Percentiles rank a stretch among this genome's conserved stretches.
These are phyloP conservation scores for Datisca glomerata DNA, from an alignment of 306 rosid genomes.

Conservation along the genomic window DNA sequence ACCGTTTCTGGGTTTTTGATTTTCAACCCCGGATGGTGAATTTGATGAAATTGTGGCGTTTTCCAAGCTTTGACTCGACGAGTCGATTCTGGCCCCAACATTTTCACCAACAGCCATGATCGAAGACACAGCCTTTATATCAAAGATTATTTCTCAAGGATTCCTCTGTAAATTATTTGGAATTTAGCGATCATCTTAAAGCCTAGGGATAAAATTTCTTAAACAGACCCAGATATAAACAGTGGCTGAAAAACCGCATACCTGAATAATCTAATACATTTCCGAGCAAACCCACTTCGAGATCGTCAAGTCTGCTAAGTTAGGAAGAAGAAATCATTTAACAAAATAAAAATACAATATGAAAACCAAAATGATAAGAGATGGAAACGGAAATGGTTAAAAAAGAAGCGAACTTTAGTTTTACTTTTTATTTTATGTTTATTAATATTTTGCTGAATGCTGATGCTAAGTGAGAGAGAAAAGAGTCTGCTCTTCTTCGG, in stretches of 20 bases:
- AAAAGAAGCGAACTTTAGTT: background rate
- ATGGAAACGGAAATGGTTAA: background rate
- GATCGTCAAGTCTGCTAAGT: background rate
- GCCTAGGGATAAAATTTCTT: background rate
- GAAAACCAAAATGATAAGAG: background rate
- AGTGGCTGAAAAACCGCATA: background rate
- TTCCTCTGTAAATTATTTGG: background rate
- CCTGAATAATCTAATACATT: background rate
- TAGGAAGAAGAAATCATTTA: background rate
- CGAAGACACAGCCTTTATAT: constrained; percentile 8
- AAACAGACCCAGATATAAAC: background rate
- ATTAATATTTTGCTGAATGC: background rate
- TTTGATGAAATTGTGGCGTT: constrained; percentile 31
- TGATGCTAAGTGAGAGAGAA: constrained; percentile 15
- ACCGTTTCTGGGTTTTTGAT: constrained; percentile 41
- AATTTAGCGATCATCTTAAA: background rate
- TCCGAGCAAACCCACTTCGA: background rate
- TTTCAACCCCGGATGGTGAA: constrained; percentile 35
- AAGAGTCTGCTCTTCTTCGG: constrained; percentile 17
- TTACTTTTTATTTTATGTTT: constrained; percentile 9
- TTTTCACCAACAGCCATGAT: constrained; percentile 88
- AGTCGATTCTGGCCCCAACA: constrained; percentile 18
- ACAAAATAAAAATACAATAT: background rate
- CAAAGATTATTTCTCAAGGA: background rate
- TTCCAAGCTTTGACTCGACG: constrained; percentile 39